Evolutionary conservation across 2,329 filamentous ascomycete species (phyloP), one percentile per base, ranked within the genome.

Genomic region (Balansia obtecta): DNA sequence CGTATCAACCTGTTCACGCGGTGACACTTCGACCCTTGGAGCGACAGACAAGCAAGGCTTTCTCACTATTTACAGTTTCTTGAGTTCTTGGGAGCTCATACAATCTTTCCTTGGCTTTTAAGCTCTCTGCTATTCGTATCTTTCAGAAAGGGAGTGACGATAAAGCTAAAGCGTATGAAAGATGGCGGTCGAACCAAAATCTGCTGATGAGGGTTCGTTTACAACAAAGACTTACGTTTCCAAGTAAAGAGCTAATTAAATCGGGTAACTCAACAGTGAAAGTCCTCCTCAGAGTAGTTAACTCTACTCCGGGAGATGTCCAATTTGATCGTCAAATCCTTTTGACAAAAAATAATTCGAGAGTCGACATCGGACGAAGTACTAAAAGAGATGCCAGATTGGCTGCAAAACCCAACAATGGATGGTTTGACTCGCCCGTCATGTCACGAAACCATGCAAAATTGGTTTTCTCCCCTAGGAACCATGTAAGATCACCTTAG

Each of bases 371-470:
- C 52, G 74, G 74, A 38, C 65, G 73, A 27, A 69, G 70, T 37
- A 74, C 71, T 55, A 72, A 68, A 58, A 59, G 68, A 51, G 62
- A 67, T 56, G 18, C 55, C 46, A 49, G 45, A 2, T 58, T 67
- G 9, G 56, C 56, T 61, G 71, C 57, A 61, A 65, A 53, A 38
- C 54, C 57, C 5, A 64, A 75, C 56, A 88, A 88, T 63, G 79
- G 73, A 15, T 86, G 74, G 73, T 84, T 87, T 52, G 77, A 86
- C 55, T 84, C 79, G 51, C 79, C 83, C 0, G 83, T 88, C 37
- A 83, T 88, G 71, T 87, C 83, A 22, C 73, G 85, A 43, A 63
- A 77, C 11, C 85, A 88, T 65, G 85, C 84, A 15, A 65, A 75
- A 42, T 59, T 83, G 4, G 56, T 60, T 15, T 68, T 74, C 4